Evolutionary conservation across 345 rosid species (phyloP).

Genomic region (Camelina neglecta): DNA sequence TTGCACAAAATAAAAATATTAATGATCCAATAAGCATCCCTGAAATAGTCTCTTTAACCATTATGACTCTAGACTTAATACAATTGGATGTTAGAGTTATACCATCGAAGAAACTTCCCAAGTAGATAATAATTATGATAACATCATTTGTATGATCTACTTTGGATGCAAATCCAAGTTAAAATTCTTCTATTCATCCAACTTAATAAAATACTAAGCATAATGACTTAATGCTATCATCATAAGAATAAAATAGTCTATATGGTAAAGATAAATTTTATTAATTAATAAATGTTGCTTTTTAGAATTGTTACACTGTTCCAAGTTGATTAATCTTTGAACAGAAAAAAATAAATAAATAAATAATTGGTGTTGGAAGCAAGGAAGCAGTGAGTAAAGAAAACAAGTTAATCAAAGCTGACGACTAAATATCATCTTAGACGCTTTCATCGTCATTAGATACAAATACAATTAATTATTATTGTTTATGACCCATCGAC

Average conservation of each 20-base stretch:
- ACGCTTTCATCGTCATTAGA: slow-evolving; percentile 33
- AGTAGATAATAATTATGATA: not conserved
- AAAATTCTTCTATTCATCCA: not conserved
- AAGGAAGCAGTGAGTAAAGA: slow-evolving; percentile 41
- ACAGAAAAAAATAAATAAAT: no score
- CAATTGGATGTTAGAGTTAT: not conserved
- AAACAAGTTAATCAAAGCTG: slow-evolving; percentile 28
- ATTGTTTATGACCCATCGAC: slow-evolving; percentile 1
- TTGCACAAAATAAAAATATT: no score
- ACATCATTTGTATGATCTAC: not conserved
- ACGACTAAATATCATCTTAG: slow-evolving; percentile 16
- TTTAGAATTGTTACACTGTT: not conserved
- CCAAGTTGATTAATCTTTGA: slow-evolving; percentile 24
- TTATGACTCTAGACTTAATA: not conserved
- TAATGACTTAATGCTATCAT: not conserved
- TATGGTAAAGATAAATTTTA: not conserved
- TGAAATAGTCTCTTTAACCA: not conserved
- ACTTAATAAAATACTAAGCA: not conserved
- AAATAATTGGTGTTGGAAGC: slow-evolving; percentile 37
- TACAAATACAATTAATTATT: slow-evolving; percentile 10
- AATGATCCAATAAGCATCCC: not conserved
- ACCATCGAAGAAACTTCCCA: slow-evolving; percentile 2
- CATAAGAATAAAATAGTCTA: not conserved
- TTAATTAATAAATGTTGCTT: slow-evolving; percentile 15
- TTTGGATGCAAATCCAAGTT: slow-evolving; percentile 31